Evolutionary conservation across 768 basidiomycete species (phyloP).

Genomic region (Strobilomyces confusus): DNA sequence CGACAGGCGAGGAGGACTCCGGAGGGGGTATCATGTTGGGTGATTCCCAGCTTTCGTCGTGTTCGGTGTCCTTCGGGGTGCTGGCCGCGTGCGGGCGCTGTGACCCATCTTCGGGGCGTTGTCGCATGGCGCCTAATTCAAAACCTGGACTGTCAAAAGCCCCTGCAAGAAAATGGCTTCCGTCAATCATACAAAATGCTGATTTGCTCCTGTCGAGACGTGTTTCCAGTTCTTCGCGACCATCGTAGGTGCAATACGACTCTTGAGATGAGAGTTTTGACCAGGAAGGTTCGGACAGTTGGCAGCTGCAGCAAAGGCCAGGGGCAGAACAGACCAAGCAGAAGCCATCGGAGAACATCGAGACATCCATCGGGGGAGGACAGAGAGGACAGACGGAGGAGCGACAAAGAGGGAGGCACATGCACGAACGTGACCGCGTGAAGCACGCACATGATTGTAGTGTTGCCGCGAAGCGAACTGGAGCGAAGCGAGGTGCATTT

Average conservation of each 20-base stretch:
- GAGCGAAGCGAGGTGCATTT: too few relatives aligned
- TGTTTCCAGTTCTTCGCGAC: not conserved
- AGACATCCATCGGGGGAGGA: constrained; percentile 13
- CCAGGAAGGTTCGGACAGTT: constrained; percentile 6
- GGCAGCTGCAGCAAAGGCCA: constrained; percentile 2
- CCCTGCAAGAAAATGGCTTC: not conserved
- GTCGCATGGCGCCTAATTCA: not conserved
- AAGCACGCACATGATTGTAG: too few relatives aligned
- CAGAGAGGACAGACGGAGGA: too few relatives aligned
- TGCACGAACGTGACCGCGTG: too few relatives aligned
- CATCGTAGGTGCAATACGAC: not conserved
- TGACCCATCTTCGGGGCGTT: not conserved
- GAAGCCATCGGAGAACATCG: not conserved
- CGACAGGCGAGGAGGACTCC: constrained; percentile 20
- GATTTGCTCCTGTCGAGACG: not conserved
- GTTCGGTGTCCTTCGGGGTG: constrained; percentile 6
- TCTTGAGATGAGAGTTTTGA: not conserved
- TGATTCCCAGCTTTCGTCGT: constrained; percentile 1
- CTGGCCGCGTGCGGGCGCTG: not conserved
- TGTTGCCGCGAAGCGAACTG: too few relatives aligned
- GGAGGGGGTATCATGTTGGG: constrained; percentile 14
- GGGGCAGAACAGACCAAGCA: constrained; percentile 8
- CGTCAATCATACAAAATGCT: not conserved
- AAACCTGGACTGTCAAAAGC: not conserved
- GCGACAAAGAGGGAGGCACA: too few relatives aligned